These are phyloP conservation scores for Xylaria grammica DNA, from an alignment of 495 filamentous ascomycete genomes.

Conservation along the genomic window DNA sequence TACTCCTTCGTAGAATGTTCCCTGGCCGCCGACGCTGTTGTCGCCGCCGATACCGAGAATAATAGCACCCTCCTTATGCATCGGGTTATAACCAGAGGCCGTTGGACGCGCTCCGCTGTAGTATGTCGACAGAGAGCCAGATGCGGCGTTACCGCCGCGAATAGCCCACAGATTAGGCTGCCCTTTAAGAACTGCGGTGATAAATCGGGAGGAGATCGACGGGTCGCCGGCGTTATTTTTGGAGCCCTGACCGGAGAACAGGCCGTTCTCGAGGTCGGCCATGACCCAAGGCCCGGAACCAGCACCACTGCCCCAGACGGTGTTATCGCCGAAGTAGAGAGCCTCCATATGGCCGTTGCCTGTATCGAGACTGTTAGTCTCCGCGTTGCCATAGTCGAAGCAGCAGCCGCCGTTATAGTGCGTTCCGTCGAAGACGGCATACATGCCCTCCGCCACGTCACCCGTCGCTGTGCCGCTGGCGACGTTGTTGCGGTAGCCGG, in stretches of 20 bases:
- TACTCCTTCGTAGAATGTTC: constrained; percentile 66
- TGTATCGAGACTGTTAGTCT: constrained; percentile 58
- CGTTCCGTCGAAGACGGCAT: constrained; percentile 64
- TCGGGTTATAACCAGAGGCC: constrained; percentile 59
- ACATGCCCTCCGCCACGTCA: constrained; percentile 61
- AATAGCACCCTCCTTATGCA: constrained; percentile 66
- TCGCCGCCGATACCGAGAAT: constrained; percentile 60
- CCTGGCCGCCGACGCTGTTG: constrained; percentile 58
- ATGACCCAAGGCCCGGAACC: constrained; percentile 65
- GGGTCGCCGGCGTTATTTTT: constrained; percentile 51
- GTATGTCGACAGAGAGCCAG: constrained; percentile 59
- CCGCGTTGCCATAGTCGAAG: constrained; percentile 68
- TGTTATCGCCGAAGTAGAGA: constrained; percentile 60
- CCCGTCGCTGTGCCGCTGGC: constrained; percentile 56
- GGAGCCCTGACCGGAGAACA: constrained; percentile 57
- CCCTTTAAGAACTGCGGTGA: constrained; percentile 60
- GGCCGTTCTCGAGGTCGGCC: constrained; percentile 65
- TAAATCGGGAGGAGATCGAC: constrained; percentile 55
- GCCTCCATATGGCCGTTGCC: constrained; percentile 67
- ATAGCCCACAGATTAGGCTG: constrained; percentile 58
- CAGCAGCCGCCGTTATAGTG: constrained; percentile 64
- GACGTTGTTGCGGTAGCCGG: constrained; percentile 60
- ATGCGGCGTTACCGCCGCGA: constrained; percentile 58
- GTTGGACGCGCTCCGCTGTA: constrained; percentile 57
- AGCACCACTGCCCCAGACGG: constrained; percentile 55